Evolutionary conservation across 176 grass and related monocot species (phyloP).

Genomic region (maize (Zea mays)): Zm-B73-REFERENCE-NAM-5.0 NC_050101.1:9637501-9638000

Average conservation of each 20-base stretch:
- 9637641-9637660: slow-evolving; percentile 22
- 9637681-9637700: too few species aligned
- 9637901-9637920: not conserved
- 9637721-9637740: not conserved
- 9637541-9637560: too few species aligned
- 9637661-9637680: slow-evolving; percentile 13
- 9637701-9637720: not conserved
- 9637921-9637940: not conserved
- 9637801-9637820: not conserved
- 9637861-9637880: not conserved
- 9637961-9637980: slow-evolving; percentile 31
- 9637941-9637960: not conserved
- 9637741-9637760: not conserved
- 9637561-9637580: too few species aligned
- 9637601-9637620: not conserved
- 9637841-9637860: not conserved
- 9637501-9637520: too few species aligned
- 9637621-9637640: not conserved
- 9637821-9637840: not conserved
- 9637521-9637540: too few species aligned
- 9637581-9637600: not conserved
- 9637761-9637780: not conserved
- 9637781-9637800: slow-evolving; percentile 20
- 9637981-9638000: slow-evolving; percentile 1
- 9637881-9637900: not conserved